Conservation (phyloP, 306 rosid genomes). For the Vigna mungo region DNA sequence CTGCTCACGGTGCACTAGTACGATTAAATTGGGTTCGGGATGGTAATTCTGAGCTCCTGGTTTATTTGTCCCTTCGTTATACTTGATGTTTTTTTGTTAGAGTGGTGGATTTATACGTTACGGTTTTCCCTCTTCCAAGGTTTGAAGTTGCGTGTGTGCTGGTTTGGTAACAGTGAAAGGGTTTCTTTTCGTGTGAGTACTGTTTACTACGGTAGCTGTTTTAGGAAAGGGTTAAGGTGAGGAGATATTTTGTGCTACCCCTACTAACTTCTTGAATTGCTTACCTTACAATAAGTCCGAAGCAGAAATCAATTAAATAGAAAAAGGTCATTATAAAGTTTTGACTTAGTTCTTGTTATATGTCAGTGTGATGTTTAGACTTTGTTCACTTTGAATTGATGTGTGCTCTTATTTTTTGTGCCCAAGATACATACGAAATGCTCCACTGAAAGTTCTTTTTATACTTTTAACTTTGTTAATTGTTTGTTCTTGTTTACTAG, state of each 20-base stretch:
- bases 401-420: slow-evolving; percentile 1
- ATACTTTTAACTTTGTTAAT: not conserved
- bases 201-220: slow-evolving; percentile 15
- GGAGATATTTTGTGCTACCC: slow-evolving; percentile 14
- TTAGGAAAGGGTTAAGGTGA: not conserved
- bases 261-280: not conserved
- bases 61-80: not conserved
- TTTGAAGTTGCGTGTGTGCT: slow-evolving; percentile 22
- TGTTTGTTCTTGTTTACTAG: slow-evolving; percentile 39
- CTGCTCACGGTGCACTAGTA: not conserved
- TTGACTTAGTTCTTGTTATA: slow-evolving; percentile 7
- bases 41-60: slow-evolving; percentile 9
- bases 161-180: slow-evolving; percentile 10
- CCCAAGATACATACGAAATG: not conserved
- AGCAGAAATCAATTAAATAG: not conserved
- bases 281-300: not conserved
- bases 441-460: not conserved
- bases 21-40: slow-evolving; percentile 32
- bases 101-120: not conserved
- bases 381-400: slow-evolving; percentile 11
- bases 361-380: slow-evolving; percentile 1
- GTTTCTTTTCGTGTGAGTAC: slow-evolving; percentile 1
- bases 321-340: slow-evolving; percentile 9
- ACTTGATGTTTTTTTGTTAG: not conserved
- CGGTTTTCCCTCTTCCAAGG: slow-evolving; percentile 8